A percentile compares a stretch with the other conserved stretches of the same genome.
Evolutionary conservation across 495 filamentous ascomycete species (phyloP).

Genomic region (Aspergillus hancockii): DNA sequence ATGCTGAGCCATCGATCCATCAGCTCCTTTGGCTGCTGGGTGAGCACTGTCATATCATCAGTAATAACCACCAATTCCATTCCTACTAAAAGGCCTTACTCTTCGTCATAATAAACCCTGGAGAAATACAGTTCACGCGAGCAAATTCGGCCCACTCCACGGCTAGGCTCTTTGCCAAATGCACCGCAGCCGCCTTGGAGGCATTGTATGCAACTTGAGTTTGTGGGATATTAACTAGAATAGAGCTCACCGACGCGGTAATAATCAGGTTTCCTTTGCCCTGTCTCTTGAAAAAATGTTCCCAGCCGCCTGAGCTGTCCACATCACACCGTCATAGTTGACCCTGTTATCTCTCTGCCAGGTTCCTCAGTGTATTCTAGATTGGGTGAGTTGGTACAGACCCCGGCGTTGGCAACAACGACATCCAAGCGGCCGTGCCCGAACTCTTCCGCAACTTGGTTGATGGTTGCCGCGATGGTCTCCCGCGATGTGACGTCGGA

Average conservation of each 20-base stretch:
- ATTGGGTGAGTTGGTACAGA: conserved; percentile 41
- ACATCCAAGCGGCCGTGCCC: conserved; percentile 66
- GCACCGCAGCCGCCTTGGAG: conserved; percentile 40
- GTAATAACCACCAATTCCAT: conserved; percentile 20
- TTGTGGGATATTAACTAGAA: conserved; percentile 35
- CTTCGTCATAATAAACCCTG: conserved; percentile 46
- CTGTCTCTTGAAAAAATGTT: conserved; percentile 27
- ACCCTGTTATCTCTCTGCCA: conserved; percentile 29
- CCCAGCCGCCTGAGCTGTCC: conserved; percentile 39
- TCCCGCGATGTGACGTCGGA: conserved; percentile 60
- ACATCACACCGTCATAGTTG: conserved; percentile 38
- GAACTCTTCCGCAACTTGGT: conserved; percentile 60
- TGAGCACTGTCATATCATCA: conserved; percentile 11
- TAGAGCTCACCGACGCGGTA: conserved; percentile 29
- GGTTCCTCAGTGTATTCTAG: conserved; percentile 23
- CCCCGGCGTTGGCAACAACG: conserved; percentile 73
- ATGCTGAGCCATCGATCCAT: conserved; percentile 27
- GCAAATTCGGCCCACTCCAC: conserved; percentile 43
- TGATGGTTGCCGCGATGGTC: conserved; percentile 51
- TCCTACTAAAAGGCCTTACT: conserved; percentile 4
- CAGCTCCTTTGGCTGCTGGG: conserved; percentile 15
- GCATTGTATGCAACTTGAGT: conserved; percentile 39
- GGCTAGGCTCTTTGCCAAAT: conserved; percentile 37
- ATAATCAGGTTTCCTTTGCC: conserved; percentile 30
- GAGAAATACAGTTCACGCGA: conserved; percentile 47